Base-by-base conservation (phyloP, 495 filamentous ascomycete species). In the Lepidopterella palustris region DNA sequence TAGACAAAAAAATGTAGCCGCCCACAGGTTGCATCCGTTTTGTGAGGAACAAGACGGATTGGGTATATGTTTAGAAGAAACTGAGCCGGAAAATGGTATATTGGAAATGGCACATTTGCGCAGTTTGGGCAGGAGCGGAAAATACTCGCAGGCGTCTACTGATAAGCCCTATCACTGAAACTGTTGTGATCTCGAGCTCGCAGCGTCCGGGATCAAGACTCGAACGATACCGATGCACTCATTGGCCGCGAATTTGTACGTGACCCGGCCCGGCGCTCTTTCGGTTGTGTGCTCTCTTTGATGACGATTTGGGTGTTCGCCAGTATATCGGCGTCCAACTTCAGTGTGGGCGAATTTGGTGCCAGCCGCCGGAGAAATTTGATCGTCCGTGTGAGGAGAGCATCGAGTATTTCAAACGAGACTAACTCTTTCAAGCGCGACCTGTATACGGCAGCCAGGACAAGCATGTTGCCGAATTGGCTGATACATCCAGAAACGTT, bases 401-500 rank as follows among this genome's bases (percentile, higher is more conserved):
- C 11, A 10, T 48, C 35, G 28, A 67, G 13, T 39, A 24, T 52
- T 13, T 4, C 15, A 23, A 68, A 66, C 25, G 64, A 76, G 2
- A 25, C 29, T 45, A 28, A 78, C 67, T 49, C 68, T 68, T 8
- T 78, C 67, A 90, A 80, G 29, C 72, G 77, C 73, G 84, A 80
- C 71, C 73, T 71, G 70, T 83, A 92, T 4, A 85, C 87, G 1
- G 92, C 90, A 21, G 89, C 83, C 1, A 98, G 82, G 5, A 92
- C 88, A 45, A 97, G 76, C 68, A 97, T 84, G 69, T 97, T 98
- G 52, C 93, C 93, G 73, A 95, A 98, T 91, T 97, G 93, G 9
- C 92, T 96, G n/a, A n/a, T n/a, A n/a, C n/a, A n/a, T n/a, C n/a
- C n/a, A 60, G 13, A 61, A 4, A 49, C n/a, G 15, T 20, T 51